phyloP scores from a whole-genome alignment of 768 basidiomycete genomes.

The Amanita fuliginea region DNA sequence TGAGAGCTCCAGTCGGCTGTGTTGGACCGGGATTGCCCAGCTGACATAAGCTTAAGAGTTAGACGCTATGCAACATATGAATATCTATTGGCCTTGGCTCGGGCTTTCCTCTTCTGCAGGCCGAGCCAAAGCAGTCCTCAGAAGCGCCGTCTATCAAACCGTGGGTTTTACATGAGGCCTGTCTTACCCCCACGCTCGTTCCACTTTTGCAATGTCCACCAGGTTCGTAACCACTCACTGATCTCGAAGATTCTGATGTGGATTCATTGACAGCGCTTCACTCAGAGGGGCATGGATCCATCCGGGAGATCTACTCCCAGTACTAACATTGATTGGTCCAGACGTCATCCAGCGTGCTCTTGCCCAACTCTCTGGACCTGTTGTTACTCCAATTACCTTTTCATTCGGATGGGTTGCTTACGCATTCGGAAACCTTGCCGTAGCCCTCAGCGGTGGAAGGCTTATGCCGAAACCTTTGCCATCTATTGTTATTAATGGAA shows the following conservation, averaged over 20 bases:
- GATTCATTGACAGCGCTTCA: background rate
- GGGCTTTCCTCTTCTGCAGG: background rate
- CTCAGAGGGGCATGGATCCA: conserved; percentile 11
- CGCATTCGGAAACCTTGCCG: conserved; percentile 15
- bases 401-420: conserved; percentile 24
- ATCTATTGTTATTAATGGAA: conserved; percentile 10
- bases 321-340: conserved; percentile 20
- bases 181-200: background rate
- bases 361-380: conserved; percentile 14
- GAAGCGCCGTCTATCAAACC: background rate
- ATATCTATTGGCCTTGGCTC: no score
- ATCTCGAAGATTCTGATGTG: background rate
- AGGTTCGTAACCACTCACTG: background rate
- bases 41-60: no score
- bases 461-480: conserved; percentile 15
- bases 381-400: conserved; percentile 19
- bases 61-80: no score
- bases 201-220: background rate
- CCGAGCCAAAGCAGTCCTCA: background rate
- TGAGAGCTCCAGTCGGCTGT: background rate
- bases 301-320: conserved; percentile 16
- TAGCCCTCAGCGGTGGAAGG: conserved; percentile 13
- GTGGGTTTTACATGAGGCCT: background rate
- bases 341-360: conserved; percentile 20
- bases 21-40: no score